Evolutionary conservation across 371 early-diverging fungal genomes (phyloP).

Genomic region (Mortierella sp.): DNA sequence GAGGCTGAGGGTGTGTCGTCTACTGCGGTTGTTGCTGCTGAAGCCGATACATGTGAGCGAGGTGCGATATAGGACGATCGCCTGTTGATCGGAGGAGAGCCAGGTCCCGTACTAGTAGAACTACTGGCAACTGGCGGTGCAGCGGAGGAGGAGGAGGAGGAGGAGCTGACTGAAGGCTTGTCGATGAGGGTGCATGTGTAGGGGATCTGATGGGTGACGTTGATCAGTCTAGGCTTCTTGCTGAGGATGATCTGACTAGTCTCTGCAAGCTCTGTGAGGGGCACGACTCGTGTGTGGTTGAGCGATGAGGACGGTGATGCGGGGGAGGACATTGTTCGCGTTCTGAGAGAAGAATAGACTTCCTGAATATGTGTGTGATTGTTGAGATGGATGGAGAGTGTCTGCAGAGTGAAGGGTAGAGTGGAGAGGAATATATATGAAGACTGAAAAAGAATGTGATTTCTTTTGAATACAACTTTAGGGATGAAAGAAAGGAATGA

Average conservation of each 20-base stretch:
- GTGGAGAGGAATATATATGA: no score
- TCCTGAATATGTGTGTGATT: no score
- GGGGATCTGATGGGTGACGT: slow-evolving; percentile 73
- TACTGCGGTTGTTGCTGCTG: background rate
- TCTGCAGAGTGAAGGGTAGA: no score
- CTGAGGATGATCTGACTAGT: slow-evolving; percentile 42
- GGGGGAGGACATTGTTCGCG: no score
- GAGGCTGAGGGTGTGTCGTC: background rate
- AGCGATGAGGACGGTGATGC: no score
- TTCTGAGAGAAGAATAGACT: no score
- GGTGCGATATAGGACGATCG: slow-evolving; percentile 26
- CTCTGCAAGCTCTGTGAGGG: slow-evolving; percentile 50
- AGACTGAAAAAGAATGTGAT: no score
- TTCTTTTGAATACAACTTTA: no score
- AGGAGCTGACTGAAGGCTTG: slow-evolving; percentile 7
- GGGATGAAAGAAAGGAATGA: no score
- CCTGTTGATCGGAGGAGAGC: slow-evolving; percentile 22
- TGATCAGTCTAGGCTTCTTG: slow-evolving; percentile 62
- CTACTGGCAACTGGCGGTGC: no score
- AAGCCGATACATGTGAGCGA: slow-evolving; percentile 9
- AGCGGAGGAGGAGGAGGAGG: background rate
- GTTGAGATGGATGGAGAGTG: no score
- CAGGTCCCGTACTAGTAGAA: no score
- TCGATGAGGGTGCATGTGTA: slow-evolving; percentile 61
- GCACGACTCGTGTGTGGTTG: slow-evolving; percentile 14